Conservation (phyloP, 2,329 filamentous ascomycete species). For the Trichoderma harzianum region DNA sequence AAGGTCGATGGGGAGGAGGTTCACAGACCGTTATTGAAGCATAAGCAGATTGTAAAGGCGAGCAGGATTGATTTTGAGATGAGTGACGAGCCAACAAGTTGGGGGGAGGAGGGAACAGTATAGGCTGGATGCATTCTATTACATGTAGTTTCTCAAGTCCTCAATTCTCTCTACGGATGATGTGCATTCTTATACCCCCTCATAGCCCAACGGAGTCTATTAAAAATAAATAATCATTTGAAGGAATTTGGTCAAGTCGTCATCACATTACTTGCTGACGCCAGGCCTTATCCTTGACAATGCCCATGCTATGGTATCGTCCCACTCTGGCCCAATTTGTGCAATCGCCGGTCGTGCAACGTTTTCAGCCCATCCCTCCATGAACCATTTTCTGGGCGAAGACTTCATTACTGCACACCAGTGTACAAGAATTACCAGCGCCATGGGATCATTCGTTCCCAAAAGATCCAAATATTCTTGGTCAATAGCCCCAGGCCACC, state of each 20-base stretch:
- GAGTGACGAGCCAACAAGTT: slow-evolving; percentile 35
- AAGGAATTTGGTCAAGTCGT: fast-evolving
- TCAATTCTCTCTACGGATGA: background rate
- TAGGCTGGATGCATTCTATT: background rate
- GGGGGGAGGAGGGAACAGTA: slow-evolving; percentile 19
- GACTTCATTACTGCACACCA: slow-evolving; percentile 12
- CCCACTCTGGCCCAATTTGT: background rate
- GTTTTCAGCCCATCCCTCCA: slow-evolving; percentile 2
- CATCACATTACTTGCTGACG: background rate
- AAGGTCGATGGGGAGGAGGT: slow-evolving; percentile 38
- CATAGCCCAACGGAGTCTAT: background rate
- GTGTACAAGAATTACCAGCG: background rate
- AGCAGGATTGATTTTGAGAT: slow-evolving; percentile 43
- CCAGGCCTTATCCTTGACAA: background rate
- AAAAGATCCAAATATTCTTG: slow-evolving; percentile 2
- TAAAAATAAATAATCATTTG: background rate
- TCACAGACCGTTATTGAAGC: slow-evolving; percentile 35
- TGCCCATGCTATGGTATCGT: background rate
- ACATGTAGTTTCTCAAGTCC: background rate
- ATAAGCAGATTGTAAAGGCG: slow-evolving; percentile 39
- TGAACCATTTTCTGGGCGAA: slow-evolving; percentile 2
- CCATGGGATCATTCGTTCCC: background rate
- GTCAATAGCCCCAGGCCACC: background rate
- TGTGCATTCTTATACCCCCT: background rate
- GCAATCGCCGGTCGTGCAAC: background rate